These are phyloP conservation scores for Arthrinium phaeospermum DNA, from an alignment of 2,329 filamentous ascomycete genomes.

Conservation along the genomic window DNA sequence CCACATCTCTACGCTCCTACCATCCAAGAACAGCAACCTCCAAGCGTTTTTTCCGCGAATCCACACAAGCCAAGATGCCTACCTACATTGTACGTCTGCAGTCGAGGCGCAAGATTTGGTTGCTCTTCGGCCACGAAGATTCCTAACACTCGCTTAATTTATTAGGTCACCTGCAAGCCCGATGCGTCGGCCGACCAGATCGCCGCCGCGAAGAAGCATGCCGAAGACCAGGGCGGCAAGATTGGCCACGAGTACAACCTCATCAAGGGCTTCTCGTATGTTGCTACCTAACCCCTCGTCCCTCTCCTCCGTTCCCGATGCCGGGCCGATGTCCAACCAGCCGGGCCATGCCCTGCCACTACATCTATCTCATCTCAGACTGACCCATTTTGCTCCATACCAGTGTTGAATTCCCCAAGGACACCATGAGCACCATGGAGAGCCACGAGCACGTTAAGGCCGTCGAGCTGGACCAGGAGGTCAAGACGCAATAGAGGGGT, in stretches of 20 bases:
- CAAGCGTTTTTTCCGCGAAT: not conserved
- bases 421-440: conserved; percentile 69
- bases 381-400: not conserved
- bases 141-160: not conserved
- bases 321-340: not conserved
- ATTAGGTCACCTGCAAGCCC: conserved; percentile 80
- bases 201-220: conserved; percentile 75
- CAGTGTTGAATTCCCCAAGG: conserved; percentile 76
- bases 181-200: conserved; percentile 71
- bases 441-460: conserved; percentile 72
- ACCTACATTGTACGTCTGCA: conserved; percentile 56
- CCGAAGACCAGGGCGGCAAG: conserved; percentile 76
- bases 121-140: not conserved
- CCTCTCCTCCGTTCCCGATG: conserved; percentile 11
- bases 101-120: not conserved
- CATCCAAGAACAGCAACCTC: not conserved
- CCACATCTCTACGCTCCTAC: not conserved
- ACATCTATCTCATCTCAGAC: not conserved
- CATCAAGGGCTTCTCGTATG: conserved; percentile 94
- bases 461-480: conserved; percentile 76
- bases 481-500: conserved; percentile 71
- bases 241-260: conserved; percentile 84
- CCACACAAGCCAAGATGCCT: conserved; percentile 52
- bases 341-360: not conserved
- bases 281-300: conserved; percentile 28